These are phyloP conservation scores for Acacia pycnantha DNA, from an alignment of 331 rosid genomes.

Conservation along the genomic window DNA sequence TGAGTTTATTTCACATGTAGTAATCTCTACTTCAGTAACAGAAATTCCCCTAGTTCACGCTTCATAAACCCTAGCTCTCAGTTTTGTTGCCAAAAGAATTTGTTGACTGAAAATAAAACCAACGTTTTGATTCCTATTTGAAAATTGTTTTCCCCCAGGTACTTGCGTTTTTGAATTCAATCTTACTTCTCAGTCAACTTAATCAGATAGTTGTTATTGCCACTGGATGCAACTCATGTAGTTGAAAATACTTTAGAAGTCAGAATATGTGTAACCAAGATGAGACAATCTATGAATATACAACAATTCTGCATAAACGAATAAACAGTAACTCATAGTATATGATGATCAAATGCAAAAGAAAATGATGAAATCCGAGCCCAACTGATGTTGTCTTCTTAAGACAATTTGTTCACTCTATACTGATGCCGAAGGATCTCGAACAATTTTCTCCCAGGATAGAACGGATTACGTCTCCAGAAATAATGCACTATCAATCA, in stretches of 20 bases:
- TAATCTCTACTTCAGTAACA: background rate
- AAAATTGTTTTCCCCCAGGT: conserved; percentile 32
- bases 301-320: no score
- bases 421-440: no score
- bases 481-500: no score
- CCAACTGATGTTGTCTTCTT: no score
- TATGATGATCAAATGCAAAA: no score
- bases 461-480: no score
- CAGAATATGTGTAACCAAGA: no score
- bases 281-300: no score
- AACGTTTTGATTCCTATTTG: background rate
- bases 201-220: conserved; percentile 64
- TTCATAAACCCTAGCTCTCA: background rate
- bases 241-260: conserved; percentile 42
- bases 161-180: conserved; percentile 70
- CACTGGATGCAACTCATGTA: conserved; percentile 54
- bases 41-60: background rate
- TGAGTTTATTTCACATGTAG: conserved; percentile 78
- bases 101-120: background rate
- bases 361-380: no score
- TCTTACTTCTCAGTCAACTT: conserved; percentile 74
- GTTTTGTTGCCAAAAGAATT: background rate
- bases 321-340: no score
- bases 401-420: no score
- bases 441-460: no score